Evolutionary conservation across 2,329 filamentous ascomycete species (phyloP), one percentile per base, ranked within the genome.

Genomic region (Aspergillus sp.): DNA sequence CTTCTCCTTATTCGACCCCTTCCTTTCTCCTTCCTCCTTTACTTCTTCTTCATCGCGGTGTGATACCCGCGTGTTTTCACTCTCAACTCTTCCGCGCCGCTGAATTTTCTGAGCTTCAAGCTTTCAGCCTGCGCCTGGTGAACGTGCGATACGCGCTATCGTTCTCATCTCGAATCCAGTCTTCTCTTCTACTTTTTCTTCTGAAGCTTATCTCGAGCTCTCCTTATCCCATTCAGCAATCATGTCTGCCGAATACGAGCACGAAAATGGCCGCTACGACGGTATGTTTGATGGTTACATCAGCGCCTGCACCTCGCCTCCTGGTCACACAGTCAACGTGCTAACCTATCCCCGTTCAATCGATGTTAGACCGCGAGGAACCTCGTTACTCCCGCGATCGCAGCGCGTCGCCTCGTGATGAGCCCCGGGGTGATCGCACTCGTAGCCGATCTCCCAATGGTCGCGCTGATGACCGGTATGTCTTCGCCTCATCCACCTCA

Each of bases 391-490:
- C 83, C 57, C 84, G 85, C 67, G 83, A 87, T 60, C 81, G 84
- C 68, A 85, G 82, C 69, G 82, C 83, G 62, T 87, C 84, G 60
- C 85, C 84, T 64, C 82, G 82, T 66, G 82, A 81, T 62, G 80
- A 82, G 64, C 68, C 66, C 44, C 73, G 76, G 51, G 74, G 71
- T 57, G 77, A 79, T 58, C 79, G 84, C 61, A 79, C 81, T 61
- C 83, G 85, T 65, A 86, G 84, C 68, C 82, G 84, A 60, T 86
- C 84, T 52, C 82, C 83, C 54, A 83, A 81, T 62, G 82, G 78
- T 58, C 83, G 84, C 60, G 65, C 66, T 42, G 77, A 76, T 58
- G 72, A 78, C 64, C 76, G 79, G 79, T 82, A 73, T 66, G 69
- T 58, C 19, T 30, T 22, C 45, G 45, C 45, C 30, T 47, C 32